These are phyloP conservation scores for Claviceps digitariae DNA, from an alignment of 2,329 filamentous ascomycete genomes.

Conservation along the genomic window DNA sequence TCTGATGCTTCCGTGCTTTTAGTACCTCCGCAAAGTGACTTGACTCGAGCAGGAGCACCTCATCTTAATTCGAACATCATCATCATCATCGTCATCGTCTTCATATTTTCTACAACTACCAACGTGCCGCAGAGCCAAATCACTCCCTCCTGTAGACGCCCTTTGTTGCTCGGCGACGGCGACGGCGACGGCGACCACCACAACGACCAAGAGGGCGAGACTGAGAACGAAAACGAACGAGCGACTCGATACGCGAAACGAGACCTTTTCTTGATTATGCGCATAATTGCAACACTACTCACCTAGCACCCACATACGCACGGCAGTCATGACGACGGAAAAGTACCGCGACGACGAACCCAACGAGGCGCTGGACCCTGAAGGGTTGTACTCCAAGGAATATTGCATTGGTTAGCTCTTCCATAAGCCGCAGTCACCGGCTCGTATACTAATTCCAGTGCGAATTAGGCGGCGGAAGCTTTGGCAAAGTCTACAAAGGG, in stretches of 20 bases:
- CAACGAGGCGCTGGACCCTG: slow-evolving; percentile 58
- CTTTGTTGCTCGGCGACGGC: neutral
- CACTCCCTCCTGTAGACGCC: neutral
- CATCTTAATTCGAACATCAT: neutral
- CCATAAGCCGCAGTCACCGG: slow-evolving; percentile 1
- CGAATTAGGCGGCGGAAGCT: slow-evolving; percentile 73
- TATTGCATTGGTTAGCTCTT: slow-evolving; percentile 60
- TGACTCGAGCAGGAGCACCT: neutral
- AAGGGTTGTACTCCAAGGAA: slow-evolving; percentile 85
- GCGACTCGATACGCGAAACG: neutral
- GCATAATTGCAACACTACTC: neutral
- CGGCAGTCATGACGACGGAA: slow-evolving; percentile 31
- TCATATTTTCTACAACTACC: neutral
- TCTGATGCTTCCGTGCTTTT: neutral
- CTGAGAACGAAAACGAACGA: neutral
- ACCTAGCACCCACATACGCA: neutral
- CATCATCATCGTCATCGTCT: neutral
- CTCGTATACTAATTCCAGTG: slow-evolving; percentile 13
- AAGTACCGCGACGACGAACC: slow-evolving; percentile 31
- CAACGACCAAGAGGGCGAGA: neutral
- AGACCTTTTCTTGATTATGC: neutral
- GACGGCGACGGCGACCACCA: neutral
- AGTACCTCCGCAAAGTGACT: neutral
- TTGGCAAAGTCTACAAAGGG: slow-evolving; percentile 98
- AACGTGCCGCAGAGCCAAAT: neutral